Conservation (phyloP, 1,284 basidiomycete species). For the Ceratobasidium sp. region DNA sequence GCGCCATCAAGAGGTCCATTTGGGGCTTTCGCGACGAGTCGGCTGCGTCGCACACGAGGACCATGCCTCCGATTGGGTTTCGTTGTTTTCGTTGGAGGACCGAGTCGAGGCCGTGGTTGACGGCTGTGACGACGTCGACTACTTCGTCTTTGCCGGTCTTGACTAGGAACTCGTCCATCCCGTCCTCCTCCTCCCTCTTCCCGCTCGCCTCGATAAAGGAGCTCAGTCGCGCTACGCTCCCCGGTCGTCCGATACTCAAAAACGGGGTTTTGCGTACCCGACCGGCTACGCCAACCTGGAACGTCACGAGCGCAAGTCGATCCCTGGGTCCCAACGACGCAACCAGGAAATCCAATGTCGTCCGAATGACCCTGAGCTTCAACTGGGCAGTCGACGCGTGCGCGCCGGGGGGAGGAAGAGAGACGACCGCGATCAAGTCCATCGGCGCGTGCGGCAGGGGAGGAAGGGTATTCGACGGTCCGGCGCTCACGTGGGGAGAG, state of each 20-base stretch:
- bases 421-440: slow-evolving; percentile 93
- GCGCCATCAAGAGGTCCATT: slow-evolving; percentile 96
- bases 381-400: slow-evolving; percentile 80
- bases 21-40: slow-evolving; percentile 95
- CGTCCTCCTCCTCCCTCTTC: slow-evolving; percentile 53
- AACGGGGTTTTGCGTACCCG: slow-evolving; percentile 90
- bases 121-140: slow-evolving; percentile 95
- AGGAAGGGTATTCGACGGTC: slow-evolving; percentile 80
- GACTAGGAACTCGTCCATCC: slow-evolving; percentile 81
- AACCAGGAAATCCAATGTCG: slow-evolving; percentile 86
- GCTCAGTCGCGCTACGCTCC: slow-evolving; percentile 77
- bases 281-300: slow-evolving; percentile 85
- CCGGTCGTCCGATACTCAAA: slow-evolving; percentile 75
- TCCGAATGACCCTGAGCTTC: slow-evolving; percentile 87
- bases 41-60: slow-evolving; percentile 91
- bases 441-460: slow-evolving; percentile 88
- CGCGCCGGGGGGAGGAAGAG: slow-evolving; percentile 75
- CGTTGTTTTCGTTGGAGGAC: slow-evolving; percentile 93
- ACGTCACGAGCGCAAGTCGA: slow-evolving; percentile 88
- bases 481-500: slow-evolving; percentile 80
- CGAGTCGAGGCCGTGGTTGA: slow-evolving; percentile 93
- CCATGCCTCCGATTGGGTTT: slow-evolving; percentile 90
- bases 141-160: slow-evolving; percentile 86
- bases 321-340: slow-evolving; percentile 81
- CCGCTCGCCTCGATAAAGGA: slow-evolving; percentile 76